Conservation (phyloP, 768 basidiomycete species). For the Clavaria fumosa region DNA sequence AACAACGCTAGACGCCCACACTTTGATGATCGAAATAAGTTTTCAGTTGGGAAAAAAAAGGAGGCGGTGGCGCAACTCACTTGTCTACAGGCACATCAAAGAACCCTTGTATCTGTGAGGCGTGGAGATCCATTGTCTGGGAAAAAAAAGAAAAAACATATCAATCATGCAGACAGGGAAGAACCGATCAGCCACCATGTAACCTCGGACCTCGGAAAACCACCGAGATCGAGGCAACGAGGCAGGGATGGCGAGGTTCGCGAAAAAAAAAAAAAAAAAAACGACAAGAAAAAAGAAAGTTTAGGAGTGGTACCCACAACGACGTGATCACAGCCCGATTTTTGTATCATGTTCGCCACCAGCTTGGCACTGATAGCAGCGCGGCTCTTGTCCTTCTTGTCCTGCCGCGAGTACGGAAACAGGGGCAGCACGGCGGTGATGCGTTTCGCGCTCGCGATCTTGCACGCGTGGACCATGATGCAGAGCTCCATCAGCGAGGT, state of each 20-base stretch:
- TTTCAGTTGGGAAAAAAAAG: conserved; percentile 3
- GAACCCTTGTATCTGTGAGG: conserved; percentile 98
- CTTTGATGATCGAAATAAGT: conserved; percentile 16
- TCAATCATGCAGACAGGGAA: too few species aligned
- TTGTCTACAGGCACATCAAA: conserved; percentile 99
- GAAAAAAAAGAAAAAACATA: too few species aligned
- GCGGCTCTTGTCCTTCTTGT: conserved; percentile 98
- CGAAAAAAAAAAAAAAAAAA: too few species aligned
- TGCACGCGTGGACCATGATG: conserved; percentile 99
- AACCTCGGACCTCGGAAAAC: neutral
- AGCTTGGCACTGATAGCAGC: conserved; percentile 97
- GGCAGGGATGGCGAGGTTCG: too few species aligned
- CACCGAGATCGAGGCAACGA: neutral
- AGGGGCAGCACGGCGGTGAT: conserved; percentile 98
- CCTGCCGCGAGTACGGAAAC: conserved; percentile 94
- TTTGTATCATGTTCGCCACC: conserved; percentile 94
- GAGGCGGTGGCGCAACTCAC: too few species aligned
- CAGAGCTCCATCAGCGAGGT: conserved; percentile 95
- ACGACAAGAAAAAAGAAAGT: too few species aligned
- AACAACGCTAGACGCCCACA: too few species aligned
- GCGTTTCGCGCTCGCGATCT: conserved; percentile 94
- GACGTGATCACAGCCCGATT: conserved; percentile 89
- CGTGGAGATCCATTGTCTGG: conserved; percentile 97
- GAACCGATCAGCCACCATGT: conserved; percentile 6
- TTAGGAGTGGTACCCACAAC: conserved; percentile 57